Conservation (phyloP, 371 early-diverging fungal genomes). For the Rhizopus microsporus region DNA sequence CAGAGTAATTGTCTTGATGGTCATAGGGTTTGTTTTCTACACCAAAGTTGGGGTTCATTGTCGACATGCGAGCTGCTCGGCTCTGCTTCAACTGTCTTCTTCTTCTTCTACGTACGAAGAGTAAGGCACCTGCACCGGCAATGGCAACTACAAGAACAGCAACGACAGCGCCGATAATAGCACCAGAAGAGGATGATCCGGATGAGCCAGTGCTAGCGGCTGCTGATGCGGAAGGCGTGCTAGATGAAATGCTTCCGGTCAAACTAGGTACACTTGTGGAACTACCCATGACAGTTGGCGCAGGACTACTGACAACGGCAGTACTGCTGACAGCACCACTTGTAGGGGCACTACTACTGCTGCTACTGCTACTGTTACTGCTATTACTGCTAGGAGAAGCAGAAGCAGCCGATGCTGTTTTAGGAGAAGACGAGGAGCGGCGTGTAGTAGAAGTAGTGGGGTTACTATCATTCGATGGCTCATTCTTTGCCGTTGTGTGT, state of each 20-base stretch:
- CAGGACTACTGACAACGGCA: not conserved
- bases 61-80: constrained; percentile 6
- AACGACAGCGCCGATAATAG: not conserved
- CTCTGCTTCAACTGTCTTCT: constrained; percentile 3
- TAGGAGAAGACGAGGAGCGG: not conserved
- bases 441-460: not conserved
- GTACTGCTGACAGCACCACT: not conserved
- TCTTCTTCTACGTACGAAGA: not conserved
- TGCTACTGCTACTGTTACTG: not conserved
- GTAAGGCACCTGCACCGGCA: not conserved
- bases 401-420: not conserved
- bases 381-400: not conserved
- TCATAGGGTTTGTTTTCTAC: not conserved
- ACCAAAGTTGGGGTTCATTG: constrained; percentile 1
- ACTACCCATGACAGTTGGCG: not conserved
- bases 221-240: not conserved
- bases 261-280: not conserved
- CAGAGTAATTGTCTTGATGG: not conserved
- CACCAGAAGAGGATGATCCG: constrained; percentile 21
- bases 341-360: not conserved
- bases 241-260: not conserved
- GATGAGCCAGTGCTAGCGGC: constrained; percentile 5
- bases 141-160: not conserved
- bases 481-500: not conserved
- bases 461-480: not conserved